Conservation (phyloP, 495 filamentous ascomycete species). For the Aspergillus homomorphus region DNA sequence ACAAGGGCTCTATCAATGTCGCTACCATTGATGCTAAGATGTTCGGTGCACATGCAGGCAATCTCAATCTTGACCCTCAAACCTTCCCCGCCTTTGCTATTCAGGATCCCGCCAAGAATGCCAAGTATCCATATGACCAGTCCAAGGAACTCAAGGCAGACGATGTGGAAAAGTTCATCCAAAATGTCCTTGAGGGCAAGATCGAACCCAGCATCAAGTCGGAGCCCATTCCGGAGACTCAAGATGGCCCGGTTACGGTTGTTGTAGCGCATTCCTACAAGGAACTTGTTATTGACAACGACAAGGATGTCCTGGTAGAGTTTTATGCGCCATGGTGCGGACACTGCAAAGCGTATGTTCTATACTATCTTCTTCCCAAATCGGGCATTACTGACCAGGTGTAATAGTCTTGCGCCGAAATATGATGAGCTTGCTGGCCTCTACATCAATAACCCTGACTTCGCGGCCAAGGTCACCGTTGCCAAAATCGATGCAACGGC, state of each 20-base stretch:
- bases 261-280: conserved; percentile 95
- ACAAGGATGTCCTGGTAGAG: conserved; percentile 96
- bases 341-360: conserved; percentile 86
- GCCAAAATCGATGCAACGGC: conserved; percentile 97
- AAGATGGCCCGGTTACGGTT: conserved; percentile 85
- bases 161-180: conserved; percentile 76
- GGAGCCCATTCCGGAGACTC: conserved; percentile 91
- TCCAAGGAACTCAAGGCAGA: conserved; percentile 73
- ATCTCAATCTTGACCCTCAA: conserved; percentile 94
- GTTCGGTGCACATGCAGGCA: conserved; percentile 92
- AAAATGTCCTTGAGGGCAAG: conserved; percentile 84
- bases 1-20: conserved; percentile 87
- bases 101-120: conserved; percentile 92
- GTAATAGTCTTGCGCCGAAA: conserved; percentile 59
- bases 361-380: not conserved
- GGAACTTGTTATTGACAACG: conserved; percentile 84
- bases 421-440: conserved; percentile 80
- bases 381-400: conserved; percentile 16
- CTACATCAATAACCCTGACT: conserved; percentile 67
- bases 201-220: conserved; percentile 95
- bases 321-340: conserved; percentile 99
- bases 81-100: conserved; percentile 98
- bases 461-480: conserved; percentile 79
- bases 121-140: conserved; percentile 95
- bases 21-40: conserved; percentile 95